Base-by-base conservation (phyloP, 1,284 basidiomycete species). In the Mycena sp. region DNA sequence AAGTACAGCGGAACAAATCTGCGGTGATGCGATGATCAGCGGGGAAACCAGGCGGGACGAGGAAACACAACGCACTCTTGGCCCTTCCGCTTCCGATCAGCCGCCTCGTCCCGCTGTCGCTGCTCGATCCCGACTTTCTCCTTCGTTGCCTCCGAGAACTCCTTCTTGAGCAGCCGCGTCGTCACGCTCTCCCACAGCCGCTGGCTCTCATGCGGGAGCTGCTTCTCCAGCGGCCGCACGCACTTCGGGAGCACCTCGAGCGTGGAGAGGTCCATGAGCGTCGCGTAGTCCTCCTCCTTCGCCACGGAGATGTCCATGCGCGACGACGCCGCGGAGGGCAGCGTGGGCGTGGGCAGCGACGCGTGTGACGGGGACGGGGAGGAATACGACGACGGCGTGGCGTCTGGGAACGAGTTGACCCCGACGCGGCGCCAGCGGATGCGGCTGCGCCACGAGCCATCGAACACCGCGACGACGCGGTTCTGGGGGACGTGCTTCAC, bases 111-210 rank as follows among this genome's bases (percentile, higher is more conserved):
- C 59, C 96, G 82, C 82, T 98, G 96, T 72, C 78, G 85, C 84
- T 98, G 95, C 80, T 98, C 96, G 59, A 98, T 96, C 5, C 76
- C 77, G 60, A 95, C 87, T 82, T 98, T 98, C 77, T 91, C 85
- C 80, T 83, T 91, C 51, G 93, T 97, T 56, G 96, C 96, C 56
- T 96, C 94, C 44, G 85, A 83, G 79, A 87, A 99, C 76, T 98
- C 93, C 83, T 98, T 98, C 72, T 81, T 83, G 50, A 94, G 56
- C 60, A 99, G 80, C 72, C 87, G 79, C 58, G 80, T 82, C 38
- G 95, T 96, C 21, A 99, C 95, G 38, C 83, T 86, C 56, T 93
- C 87, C 98, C 97, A 99, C 62, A 99, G 78, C 79, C 87, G 89
- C 64, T 95, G 83, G 65, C 94, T 96, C 81, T 99, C 98, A 65